These are phyloP conservation scores for Solanum paucissectum DNA, from an alignment of 257 asterid species.

Conservation along the genomic window DNA sequence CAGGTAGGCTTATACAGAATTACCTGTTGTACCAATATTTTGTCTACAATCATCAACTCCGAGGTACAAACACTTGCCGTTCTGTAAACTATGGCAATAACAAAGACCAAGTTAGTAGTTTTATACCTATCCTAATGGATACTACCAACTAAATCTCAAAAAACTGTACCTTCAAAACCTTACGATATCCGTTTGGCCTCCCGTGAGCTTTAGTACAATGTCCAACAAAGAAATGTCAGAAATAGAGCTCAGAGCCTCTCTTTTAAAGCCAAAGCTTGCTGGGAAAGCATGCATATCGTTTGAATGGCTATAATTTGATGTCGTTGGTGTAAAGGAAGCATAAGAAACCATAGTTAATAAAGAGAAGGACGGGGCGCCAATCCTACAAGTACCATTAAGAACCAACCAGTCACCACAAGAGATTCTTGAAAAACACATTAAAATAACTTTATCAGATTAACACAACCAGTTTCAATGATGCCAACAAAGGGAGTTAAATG, in stretches of 20 bases:
- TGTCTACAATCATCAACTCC: no score
- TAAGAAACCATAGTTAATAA: slow-evolving; percentile 4
- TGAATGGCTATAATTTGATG: not conserved
- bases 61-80: no score
- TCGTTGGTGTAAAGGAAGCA: not conserved
- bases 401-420: not conserved
- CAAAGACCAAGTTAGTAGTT: no score
- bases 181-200: no score
- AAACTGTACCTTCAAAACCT: no score
- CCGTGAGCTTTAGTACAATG: no score
- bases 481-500: not conserved
- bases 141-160: no score
- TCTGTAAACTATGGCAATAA: no score
- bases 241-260: not conserved
- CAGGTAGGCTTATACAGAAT: no score
- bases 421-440: not conserved
- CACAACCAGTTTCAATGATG: not conserved
- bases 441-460: not conserved
- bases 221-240: no score
- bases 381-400: slow-evolving; percentile 39
- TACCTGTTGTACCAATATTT: no score
- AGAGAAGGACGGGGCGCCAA: slow-evolving; percentile 58
- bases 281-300: not conserved
- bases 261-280: not conserved
- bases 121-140: no score